Evolutionary conservation across 148 eudicot species (phyloP), one percentile per base, ranked within the genome.

Genomic region (Rhododendron mucronatum): DNA sequence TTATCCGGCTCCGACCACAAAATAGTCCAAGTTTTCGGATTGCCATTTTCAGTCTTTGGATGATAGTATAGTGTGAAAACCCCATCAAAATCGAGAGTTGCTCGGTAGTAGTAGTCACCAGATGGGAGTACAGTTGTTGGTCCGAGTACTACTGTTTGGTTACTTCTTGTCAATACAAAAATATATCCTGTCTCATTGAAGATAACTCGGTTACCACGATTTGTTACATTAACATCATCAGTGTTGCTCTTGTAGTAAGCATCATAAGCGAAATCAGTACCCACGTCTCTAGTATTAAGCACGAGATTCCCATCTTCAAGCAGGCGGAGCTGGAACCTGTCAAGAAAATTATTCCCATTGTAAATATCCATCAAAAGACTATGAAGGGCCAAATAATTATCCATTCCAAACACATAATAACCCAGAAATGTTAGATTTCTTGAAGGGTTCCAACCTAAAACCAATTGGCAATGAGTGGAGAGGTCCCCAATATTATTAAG

Each of bases 81-180:
- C 28, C 96, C 96, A 81, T 93, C 89, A 81, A 82, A 93, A 85
- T 88, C 73, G 5, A 92, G 83, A 13, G 87, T 89, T 74, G 83
- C 91, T 79, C 94, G 86, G 76, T 91, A 89, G 86, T 91, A 92
- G 69, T 89, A 67, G 47, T 86, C 84, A 48, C 41, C 16, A 5
- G 90, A 37, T 28, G 84, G 88, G 15, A 51, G 45, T 23, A 37
- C 13, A 10, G 7, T 81, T 21, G 18, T 15, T 30, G 87, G 84
- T 0, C 85, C 83, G 47, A 93, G 87, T 73, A 80, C 73, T 33
- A 63, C 44, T 6, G 10, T 89, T 28, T 83, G 77, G 41, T 86
- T 84, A 82, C 89, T 83, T 35, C 75, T 77, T 80, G 21, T 83
- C 78, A 80, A 65, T 61, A 92, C 83, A 45, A 87, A 91, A 90